phyloP scores from a whole-genome alignment of 176 grass and related monocot species.

The Raddia guianensis region DNA sequence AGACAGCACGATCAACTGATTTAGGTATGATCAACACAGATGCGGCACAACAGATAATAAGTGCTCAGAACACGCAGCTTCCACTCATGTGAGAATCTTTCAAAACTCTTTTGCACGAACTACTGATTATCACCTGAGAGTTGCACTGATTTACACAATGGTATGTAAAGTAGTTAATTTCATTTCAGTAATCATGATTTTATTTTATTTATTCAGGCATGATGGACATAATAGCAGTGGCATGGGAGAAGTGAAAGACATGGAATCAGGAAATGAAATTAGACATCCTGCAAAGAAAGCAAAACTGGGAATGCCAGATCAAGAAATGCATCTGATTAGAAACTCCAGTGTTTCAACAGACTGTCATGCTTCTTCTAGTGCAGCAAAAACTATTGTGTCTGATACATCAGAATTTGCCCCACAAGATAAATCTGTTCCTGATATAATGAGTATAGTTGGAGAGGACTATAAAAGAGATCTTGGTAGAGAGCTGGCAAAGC shows the following conservation, averaged over 20 bases:
- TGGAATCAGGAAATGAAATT: constrained; percentile 43
- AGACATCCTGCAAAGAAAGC: constrained; percentile 53
- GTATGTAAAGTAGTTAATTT: constrained; percentile 14
- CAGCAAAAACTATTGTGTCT: constrained; percentile 32
- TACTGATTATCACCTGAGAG: neutral
- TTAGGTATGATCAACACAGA: constrained; percentile 39
- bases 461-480: constrained; percentile 49
- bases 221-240: constrained; percentile 34
- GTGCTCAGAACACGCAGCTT: constrained; percentile 30
- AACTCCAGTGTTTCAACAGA: constrained; percentile 30
- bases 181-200: constrained; percentile 19
- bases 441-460: constrained; percentile 93
- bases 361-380: constrained; percentile 39
- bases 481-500: constrained; percentile 54
- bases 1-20: constrained; percentile 17
- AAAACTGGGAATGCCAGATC: constrained; percentile 42
- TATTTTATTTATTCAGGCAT: constrained; percentile 44
- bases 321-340: constrained; percentile 31
- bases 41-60: constrained; percentile 37
- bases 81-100: constrained; percentile 47
- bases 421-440: constrained; percentile 49
- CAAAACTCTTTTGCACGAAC: constrained; percentile 12
- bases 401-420: constrained; percentile 42
- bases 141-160: constrained; percentile 18
- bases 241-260: constrained; percentile 4